Evolutionary conservation across 2,329 filamentous ascomycete genomes (phyloP).

Genomic region (Annulohypoxylon truncatum): DNA sequence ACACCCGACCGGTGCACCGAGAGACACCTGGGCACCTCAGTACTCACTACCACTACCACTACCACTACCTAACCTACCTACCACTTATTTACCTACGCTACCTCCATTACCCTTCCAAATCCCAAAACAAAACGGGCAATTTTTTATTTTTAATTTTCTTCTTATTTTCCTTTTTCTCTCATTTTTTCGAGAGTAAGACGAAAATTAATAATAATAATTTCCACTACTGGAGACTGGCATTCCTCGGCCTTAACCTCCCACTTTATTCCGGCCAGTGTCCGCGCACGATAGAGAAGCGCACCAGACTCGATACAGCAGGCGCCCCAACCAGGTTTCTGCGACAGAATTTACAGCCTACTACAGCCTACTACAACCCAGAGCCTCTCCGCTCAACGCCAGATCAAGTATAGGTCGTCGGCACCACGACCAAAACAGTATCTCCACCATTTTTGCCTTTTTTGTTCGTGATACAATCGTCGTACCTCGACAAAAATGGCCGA

Average conservation of each 20-base stretch:
- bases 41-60: neutral
- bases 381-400: constrained; percentile 69
- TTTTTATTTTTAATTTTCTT: constrained; percentile 18
- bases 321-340: constrained; percentile 67
- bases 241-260: constrained; percentile 49
- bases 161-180: constrained; percentile 36
- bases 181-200: constrained; percentile 16
- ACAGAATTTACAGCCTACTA: constrained; percentile 58
- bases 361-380: constrained; percentile 58
- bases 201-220: constrained; percentile 54
- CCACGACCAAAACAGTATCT: constrained; percentile 74
- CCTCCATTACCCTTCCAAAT: neutral
- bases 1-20: constrained; percentile 33
- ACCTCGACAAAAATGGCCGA: constrained; percentile 72
- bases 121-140: constrained; percentile 10
- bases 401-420: constrained; percentile 75
- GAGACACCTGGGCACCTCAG: constrained; percentile 38
- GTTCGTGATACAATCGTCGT: constrained; percentile 60
- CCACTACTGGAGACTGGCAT: constrained; percentile 52
- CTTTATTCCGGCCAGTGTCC: constrained; percentile 56
- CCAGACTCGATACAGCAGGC: constrained; percentile 62
- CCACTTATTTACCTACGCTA: neutral
- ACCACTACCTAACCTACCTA: neutral
- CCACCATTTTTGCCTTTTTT: constrained; percentile 67
- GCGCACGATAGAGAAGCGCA: constrained; percentile 43